phyloP scores from a whole-genome alignment of 2,329 filamentous ascomycete genomes.

The Amauroascus niger region DNA sequence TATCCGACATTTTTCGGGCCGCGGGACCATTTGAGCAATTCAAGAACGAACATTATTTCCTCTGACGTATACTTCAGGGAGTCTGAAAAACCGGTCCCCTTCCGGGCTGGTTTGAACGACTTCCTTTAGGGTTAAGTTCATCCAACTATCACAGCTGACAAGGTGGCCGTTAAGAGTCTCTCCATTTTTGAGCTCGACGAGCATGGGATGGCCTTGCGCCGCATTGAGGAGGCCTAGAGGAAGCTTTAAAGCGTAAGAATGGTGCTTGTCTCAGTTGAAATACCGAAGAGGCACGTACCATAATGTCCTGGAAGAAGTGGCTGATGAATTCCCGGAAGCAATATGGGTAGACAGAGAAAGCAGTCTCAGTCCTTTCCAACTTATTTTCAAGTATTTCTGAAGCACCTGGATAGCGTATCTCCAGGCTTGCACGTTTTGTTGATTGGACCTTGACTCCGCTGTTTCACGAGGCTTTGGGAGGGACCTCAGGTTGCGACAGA shows the following conservation, averaged over 20 bases:
- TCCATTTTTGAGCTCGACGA: slow-evolving; percentile 94
- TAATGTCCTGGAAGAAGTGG: neutral
- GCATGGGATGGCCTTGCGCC: slow-evolving; percentile 94
- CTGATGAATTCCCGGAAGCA: no score
- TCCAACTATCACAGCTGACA: slow-evolving; percentile 97
- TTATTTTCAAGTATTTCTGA: neutral
- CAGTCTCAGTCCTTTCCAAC: neutral
- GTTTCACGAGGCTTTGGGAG: no score
- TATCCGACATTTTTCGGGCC: neutral
- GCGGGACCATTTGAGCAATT: neutral
- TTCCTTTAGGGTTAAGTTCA: slow-evolving; percentile 96
- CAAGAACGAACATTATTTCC: slow-evolving; percentile 81
- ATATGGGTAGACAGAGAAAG: no score
- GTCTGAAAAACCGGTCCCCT: slow-evolving; percentile 82
- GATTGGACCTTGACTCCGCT: neutral
- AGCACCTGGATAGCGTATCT: neutral
- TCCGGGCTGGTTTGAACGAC: slow-evolving; percentile 94
- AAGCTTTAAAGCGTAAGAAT: slow-evolving; percentile 36
- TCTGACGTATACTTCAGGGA: slow-evolving; percentile 91
- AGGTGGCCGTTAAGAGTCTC: slow-evolving; percentile 95
- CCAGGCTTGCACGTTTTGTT: neutral
- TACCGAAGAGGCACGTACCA: neutral
- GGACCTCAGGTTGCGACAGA: neutral
- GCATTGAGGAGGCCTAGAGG: slow-evolving; percentile 77
- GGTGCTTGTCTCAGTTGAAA: neutral